Evolutionary conservation across 2,329 filamentous ascomycete species (phyloP).

Genomic region (Lachnellula willkommii): DNA sequence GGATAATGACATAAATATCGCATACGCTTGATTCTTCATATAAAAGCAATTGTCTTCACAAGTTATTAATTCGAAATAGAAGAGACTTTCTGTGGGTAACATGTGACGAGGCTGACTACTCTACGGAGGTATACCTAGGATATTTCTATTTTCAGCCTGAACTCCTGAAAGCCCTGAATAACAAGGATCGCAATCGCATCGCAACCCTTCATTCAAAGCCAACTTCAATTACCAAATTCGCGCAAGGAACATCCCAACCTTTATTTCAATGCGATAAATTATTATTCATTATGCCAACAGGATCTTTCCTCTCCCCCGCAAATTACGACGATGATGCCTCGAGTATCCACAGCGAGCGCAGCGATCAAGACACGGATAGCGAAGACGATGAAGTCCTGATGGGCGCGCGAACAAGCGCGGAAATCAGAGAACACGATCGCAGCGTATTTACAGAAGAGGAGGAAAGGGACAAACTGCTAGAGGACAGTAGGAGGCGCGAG

Average conservation of each 20-base stretch:
- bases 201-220: too few relatives aligned
- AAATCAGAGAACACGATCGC: conserved; percentile 64
- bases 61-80: too few relatives aligned
- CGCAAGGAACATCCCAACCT: too few relatives aligned
- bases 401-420: conserved; percentile 61
- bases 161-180: too few relatives aligned
- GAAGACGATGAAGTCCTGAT: conserved; percentile 67
- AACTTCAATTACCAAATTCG: too few relatives aligned
- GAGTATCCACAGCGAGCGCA: conserved; percentile 56
- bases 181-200: too few relatives aligned
- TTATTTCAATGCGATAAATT: neutral
- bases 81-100: too few relatives aligned
- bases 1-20: too few relatives aligned
- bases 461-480: conserved; percentile 57
- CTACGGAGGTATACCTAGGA: too few relatives aligned
- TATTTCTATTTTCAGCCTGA: neutral
- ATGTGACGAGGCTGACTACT: too few relatives aligned
- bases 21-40: too few relatives aligned
- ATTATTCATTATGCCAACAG: conserved; percentile 8
- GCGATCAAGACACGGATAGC: conserved; percentile 70
- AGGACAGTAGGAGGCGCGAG: conserved; percentile 43
- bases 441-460: conserved; percentile 72
- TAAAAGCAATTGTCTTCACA: too few relatives aligned
- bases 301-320: conserved; percentile 25
- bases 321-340: conserved; percentile 48